Evolutionary conservation across 768 basidiomycete species (phyloP).

Genomic region (Tricholomella constricta): DNA sequence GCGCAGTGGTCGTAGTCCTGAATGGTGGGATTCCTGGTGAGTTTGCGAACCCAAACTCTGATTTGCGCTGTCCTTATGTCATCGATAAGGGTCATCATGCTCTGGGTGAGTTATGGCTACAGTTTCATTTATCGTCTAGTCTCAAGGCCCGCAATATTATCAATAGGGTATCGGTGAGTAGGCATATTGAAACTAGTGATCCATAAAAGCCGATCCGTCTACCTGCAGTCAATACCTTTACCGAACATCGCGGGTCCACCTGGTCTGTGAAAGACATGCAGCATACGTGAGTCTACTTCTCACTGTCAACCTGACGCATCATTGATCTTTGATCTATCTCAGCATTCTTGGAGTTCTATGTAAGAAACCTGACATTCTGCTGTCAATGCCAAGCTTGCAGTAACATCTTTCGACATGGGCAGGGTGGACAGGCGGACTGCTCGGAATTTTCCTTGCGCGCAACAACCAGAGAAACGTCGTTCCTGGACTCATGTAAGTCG

Average conservation of each 20-base stretch:
- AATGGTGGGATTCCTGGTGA: slow-evolving; percentile 84
- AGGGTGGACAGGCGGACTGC: slow-evolving; percentile 94
- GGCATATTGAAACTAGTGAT: not conserved
- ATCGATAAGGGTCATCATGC: slow-evolving; percentile 43
- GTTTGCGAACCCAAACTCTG: slow-evolving; percentile 18
- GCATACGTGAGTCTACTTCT: slow-evolving; percentile 65
- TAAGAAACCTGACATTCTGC: slow-evolving; percentile 31
- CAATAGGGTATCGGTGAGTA: slow-evolving; percentile 58
- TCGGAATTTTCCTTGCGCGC: slow-evolving; percentile 82
- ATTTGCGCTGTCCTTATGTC: not conserved
- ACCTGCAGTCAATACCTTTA: slow-evolving; percentile 81
- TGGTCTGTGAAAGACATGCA: slow-evolving; percentile 97
- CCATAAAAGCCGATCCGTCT: not conserved
- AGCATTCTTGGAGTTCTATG: slow-evolving; percentile 77
- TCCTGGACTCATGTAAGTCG: slow-evolving; percentile 69
- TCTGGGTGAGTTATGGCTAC: slow-evolving; percentile 43
- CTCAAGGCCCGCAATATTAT: not conserved
- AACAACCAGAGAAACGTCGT: slow-evolving; percentile 85
- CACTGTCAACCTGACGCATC: not conserved
- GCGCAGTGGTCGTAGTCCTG: slow-evolving; percentile 71
- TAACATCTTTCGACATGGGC: slow-evolving; percentile 7
- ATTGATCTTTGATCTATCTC: slow-evolving; percentile 8
- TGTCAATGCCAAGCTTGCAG: not conserved
- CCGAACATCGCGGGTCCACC: slow-evolving; percentile 76
- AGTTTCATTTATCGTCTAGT: not conserved